Conservation (phyloP, 352 stramenopile genomes). For the Pythium utonaiense region DNA sequence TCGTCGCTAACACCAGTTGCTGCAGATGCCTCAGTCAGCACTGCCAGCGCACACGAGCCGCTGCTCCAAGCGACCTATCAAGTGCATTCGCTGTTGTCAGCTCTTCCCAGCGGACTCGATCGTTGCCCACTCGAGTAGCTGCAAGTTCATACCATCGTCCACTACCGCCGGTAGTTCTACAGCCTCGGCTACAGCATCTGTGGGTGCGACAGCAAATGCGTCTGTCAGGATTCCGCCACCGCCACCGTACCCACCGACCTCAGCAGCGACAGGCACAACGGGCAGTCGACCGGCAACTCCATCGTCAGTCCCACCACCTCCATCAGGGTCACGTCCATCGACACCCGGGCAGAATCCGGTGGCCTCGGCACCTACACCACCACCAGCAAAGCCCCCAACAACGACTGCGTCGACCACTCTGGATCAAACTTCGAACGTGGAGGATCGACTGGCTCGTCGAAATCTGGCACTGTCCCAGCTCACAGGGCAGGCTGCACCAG, state of each 20-base stretch:
- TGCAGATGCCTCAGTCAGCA: slow-evolving; percentile 49
- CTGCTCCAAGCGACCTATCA: slow-evolving; percentile 75
- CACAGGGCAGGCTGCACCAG: slow-evolving; percentile 24
- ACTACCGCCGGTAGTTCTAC: background rate
- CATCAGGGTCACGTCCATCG: background rate
- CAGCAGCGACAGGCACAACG: slow-evolving; percentile 1
- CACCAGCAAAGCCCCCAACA: background rate
- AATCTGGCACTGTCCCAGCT: slow-evolving; percentile 64
- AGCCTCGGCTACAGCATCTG: background rate
- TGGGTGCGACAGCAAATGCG: background rate
- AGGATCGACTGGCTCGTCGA: slow-evolving; percentile 42
- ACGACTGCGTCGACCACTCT: background rate
- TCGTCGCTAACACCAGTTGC: too few species aligned
- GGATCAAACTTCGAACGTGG: slow-evolving; percentile 18
- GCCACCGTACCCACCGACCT: slow-evolving; percentile 41
- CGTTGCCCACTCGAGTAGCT: slow-evolving; percentile 66
- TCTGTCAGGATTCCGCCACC: slow-evolving; percentile 44
- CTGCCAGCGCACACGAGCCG: slow-evolving; percentile 46
- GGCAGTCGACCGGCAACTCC: background rate
- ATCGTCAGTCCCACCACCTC: background rate
- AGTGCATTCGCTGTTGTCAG: slow-evolving; percentile 79
- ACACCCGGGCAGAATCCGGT: background rate
- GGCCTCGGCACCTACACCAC: background rate
- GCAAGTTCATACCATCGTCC: slow-evolving; percentile 45
- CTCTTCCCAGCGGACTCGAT: slow-evolving; percentile 72